A percentile compares a stretch with the other conserved stretches of the same genome.
Evolutionary conservation across 139 green algal species (phyloP).

Genomic region (Chlamydomonas applanata): DNA sequence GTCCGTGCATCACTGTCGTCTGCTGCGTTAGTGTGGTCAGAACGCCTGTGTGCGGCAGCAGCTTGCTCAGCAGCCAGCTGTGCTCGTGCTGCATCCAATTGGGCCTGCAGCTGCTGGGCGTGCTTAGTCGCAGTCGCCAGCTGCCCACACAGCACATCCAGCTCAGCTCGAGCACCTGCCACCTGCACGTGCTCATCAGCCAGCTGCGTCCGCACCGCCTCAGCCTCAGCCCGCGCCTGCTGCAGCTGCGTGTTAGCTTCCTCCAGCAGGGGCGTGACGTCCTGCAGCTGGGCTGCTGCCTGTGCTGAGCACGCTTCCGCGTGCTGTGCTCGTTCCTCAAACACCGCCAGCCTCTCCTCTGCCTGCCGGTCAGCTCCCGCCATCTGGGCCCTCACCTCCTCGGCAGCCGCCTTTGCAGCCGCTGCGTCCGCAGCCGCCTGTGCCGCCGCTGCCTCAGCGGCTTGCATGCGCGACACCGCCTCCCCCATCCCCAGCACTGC

Average conservation of each 20-base stretch:
- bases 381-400: not conserved
- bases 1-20: too few relatives aligned
- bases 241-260: not conserved
- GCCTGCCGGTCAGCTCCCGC: not conserved
- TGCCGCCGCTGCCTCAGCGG: not conserved
- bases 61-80: too few relatives aligned
- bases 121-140: too few relatives aligned
- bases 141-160: too few relatives aligned
- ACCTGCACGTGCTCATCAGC: not conserved
- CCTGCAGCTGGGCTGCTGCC: not conserved
- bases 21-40: too few relatives aligned
- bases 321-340: not conserved
- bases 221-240: not conserved
- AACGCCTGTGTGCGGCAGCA: too few relatives aligned
- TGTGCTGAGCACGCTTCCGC: not conserved
- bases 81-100: too few relatives aligned
- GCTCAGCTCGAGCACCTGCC: too few relatives aligned
- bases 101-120: too few relatives aligned
- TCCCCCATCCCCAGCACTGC: not conserved
- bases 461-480: not conserved
- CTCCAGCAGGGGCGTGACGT: not conserved
- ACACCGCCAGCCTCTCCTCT: not conserved
- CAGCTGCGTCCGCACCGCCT: not conserved
- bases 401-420: not conserved
- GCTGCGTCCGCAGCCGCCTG: not conserved